phyloP scores from a whole-genome alignment of 768 basidiomycete species.

The Hemileccinum impolitum region DNA sequence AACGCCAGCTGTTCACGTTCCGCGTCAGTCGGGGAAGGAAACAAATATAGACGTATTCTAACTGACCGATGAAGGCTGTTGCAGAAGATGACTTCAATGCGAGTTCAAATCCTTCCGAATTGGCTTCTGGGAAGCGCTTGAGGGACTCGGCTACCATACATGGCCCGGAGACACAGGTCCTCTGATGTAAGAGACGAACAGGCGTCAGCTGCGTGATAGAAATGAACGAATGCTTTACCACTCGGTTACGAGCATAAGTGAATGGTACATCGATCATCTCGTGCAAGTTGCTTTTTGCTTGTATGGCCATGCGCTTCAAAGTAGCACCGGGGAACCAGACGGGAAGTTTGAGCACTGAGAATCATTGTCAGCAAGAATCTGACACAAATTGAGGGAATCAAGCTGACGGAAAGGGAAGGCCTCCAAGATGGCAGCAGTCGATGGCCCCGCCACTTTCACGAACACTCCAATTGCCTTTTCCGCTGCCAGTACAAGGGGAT shows the following conservation, averaged over 20 bases:
- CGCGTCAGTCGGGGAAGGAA: constrained; percentile 3
- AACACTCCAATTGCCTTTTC: constrained; percentile 28
- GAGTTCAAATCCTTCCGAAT: constrained; percentile 23
- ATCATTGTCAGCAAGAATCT: constrained; percentile 12
- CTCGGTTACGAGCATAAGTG: constrained; percentile 26
- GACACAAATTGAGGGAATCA: constrained; percentile 3
- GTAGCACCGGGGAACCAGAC: constrained; percentile 37
- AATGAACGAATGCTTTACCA: constrained; percentile 10
- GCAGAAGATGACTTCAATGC: constrained; percentile 31
- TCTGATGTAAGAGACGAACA: constrained; percentile 7
- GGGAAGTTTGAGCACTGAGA: constrained; percentile 28
- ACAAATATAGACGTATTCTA: not conserved
- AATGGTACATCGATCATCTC: constrained; percentile 31
- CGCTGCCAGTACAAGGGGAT: constrained; percentile 29
- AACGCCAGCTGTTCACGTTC: constrained; percentile 22
- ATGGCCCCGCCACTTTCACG: constrained; percentile 22
- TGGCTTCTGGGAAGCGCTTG: constrained; percentile 12
- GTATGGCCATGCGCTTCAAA: constrained; percentile 27
- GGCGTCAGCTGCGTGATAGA: not conserved
- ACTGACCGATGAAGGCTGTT: constrained; percentile 32
- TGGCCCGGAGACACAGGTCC: constrained; percentile 18
- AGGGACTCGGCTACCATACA: constrained; percentile 33
- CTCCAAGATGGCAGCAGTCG: constrained; percentile 26
- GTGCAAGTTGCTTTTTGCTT: constrained; percentile 27
- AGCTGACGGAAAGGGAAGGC: constrained; percentile 32